Evolutionary conservation across 2,329 filamentous ascomycete genomes (phyloP).

Genomic region (Laburnicola sp.): DNA sequence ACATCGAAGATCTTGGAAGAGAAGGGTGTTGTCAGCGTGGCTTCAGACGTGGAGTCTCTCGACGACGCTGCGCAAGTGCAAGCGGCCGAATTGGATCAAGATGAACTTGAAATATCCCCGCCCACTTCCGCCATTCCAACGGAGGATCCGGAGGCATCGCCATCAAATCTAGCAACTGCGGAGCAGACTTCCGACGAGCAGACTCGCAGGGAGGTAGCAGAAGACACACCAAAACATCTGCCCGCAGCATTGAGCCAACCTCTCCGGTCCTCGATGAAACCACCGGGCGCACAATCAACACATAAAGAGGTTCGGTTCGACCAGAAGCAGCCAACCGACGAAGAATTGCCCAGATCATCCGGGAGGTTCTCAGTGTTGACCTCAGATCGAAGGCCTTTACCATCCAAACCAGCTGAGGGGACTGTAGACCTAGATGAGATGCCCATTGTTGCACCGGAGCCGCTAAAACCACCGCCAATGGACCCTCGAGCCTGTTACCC

Average conservation of each 20-base stretch:
- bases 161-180: background rate
- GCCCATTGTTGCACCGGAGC: constrained; percentile 2
- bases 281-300: background rate
- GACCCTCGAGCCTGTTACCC: background rate
- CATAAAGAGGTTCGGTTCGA: background rate
- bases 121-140: too few species aligned
- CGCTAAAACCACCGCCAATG: background rate
- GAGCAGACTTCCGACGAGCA: background rate
- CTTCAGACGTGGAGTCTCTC: background rate
- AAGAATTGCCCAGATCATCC: background rate
- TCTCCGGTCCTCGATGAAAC: background rate
- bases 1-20: constrained; percentile 5
- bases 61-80: background rate
- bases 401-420: background rate
- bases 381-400: background rate
- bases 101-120: too few species aligned
- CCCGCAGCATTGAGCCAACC: background rate
- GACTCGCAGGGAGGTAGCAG: background rate
- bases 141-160: background rate
- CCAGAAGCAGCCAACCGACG: background rate
- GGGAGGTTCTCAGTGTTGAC: background rate
- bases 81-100: too few species aligned
- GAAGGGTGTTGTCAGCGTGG: background rate
- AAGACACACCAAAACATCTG: background rate
- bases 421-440: background rate